These are phyloP conservation scores for Cocos nucifera DNA, from an alignment of 176 grass and related monocot species.

Conservation along the genomic window DNA sequence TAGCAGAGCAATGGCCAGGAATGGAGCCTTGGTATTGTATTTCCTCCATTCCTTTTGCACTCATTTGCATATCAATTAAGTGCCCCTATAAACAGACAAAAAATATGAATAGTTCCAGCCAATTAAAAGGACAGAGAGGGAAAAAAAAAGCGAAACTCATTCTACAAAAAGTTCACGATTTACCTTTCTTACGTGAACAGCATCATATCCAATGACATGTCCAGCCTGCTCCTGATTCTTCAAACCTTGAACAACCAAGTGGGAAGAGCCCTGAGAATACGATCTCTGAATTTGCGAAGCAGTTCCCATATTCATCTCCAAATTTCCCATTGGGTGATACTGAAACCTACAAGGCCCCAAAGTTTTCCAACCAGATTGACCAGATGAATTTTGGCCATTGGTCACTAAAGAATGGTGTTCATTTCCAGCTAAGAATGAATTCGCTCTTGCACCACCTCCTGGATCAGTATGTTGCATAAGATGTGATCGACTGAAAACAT, in stretches of 20 bases:
- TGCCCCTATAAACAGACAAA: conserved; percentile 4
- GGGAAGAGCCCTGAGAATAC: conserved; percentile 29
- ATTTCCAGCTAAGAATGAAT: conserved; percentile 34
- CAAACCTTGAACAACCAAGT: conserved; percentile 34
- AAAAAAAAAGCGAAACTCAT: neutral
- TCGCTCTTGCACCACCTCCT: conserved; percentile 31
- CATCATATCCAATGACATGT: conserved; percentile 41
- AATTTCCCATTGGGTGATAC: conserved; percentile 39
- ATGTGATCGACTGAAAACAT: conserved; percentile 23
- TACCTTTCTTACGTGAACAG: conserved; percentile 35
- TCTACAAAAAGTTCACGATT: conserved; percentile 9
- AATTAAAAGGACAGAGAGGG: conserved; percentile 3
- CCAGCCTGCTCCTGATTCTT: conserved; percentile 44
- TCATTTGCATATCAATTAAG: conserved; percentile 38
- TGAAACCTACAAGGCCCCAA: conserved; percentile 42
- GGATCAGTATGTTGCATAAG: conserved; percentile 27
- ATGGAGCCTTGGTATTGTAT: conserved; percentile 35
- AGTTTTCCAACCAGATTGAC: conserved; percentile 33
- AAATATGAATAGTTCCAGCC: neutral
- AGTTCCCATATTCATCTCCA: conserved; percentile 49
- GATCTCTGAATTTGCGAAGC: conserved; percentile 28
- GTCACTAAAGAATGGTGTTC: conserved; percentile 16
- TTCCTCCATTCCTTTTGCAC: conserved; percentile 49
- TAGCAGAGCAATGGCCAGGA: conserved; percentile 40
- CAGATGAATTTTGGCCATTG: conserved; percentile 16